A percentile compares a stretch with the other conserved stretches of the same genome.
These are phyloP conservation scores for Elongisporangium undulatum DNA, from an alignment of 352 stramenopile genomes.

Conservation along the genomic window DNA sequence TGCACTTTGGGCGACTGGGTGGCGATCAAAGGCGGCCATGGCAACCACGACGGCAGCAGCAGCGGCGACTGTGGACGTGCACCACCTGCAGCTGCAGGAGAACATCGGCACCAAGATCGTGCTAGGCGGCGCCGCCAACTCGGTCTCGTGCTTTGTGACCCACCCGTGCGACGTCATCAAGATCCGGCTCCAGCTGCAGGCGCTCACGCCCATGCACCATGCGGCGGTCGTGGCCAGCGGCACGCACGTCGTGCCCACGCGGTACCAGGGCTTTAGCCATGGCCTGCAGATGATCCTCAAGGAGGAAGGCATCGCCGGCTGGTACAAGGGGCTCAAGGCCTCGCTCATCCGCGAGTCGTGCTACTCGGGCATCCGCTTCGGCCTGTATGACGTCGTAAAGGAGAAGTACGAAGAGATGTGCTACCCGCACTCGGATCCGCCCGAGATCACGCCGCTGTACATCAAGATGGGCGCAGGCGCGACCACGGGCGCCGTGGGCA, in stretches of 20 bases:
- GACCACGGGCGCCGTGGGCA: constrained; percentile 56
- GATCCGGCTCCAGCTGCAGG: constrained; percentile 60
- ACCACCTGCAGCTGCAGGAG: constrained; percentile 45
- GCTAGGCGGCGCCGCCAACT: constrained; percentile 59
- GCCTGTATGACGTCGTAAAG: constrained; percentile 77
- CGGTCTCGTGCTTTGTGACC: constrained; percentile 38
- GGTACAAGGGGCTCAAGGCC: constrained; percentile 57
- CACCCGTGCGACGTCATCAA: constrained; percentile 73
- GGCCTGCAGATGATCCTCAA: constrained; percentile 47
- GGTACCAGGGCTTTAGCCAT: constrained; percentile 55
- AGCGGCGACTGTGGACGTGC: constrained; percentile 1
- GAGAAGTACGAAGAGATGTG: constrained; percentile 55
- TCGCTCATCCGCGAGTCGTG: constrained; percentile 64
- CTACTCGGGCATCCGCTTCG: constrained; percentile 78
- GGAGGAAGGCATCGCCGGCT: constrained; percentile 52
- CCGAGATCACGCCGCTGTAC: constrained; percentile 42
- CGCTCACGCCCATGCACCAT: constrained; percentile 18
- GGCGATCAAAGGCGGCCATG: background rate
- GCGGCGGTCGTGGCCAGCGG: constrained; percentile 44
- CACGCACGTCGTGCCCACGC: constrained; percentile 46
- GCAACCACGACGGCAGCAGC: background rate
- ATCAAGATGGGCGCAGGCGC: constrained; percentile 67
- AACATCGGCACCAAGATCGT: constrained; percentile 58
- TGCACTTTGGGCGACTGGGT: background rate
- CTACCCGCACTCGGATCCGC: constrained; percentile 30